A percentile compares a stretch with the other conserved stretches of the same genome.
Evolutionary conservation across 331 rosid genomes (phyloP).

Genomic region (Malus hybrid): DNA sequence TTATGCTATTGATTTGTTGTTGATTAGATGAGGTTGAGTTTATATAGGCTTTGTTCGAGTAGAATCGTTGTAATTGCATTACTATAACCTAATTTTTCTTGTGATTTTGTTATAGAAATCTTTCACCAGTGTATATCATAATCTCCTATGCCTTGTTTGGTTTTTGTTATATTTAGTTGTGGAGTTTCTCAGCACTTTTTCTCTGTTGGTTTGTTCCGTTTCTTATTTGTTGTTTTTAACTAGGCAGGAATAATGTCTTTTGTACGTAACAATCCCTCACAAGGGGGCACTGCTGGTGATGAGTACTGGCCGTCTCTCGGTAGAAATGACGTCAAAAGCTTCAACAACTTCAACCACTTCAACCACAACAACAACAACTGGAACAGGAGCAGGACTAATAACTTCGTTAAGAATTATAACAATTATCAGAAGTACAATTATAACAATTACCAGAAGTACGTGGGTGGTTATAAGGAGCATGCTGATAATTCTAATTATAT

Average conservation of each 20-base stretch:
- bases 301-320: conserved; percentile 40
- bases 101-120: not conserved
- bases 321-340: conserved; percentile 28
- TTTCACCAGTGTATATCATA: not conserved
- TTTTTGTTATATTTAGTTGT: not conserved
- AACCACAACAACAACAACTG: conserved; percentile 20
- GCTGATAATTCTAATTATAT: conserved; percentile 25
- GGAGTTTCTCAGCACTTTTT: not conserved
- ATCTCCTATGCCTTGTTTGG: not conserved
- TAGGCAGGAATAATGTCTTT: conserved; percentile 65
- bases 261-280: conserved; percentile 41
- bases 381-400: conserved; percentile 48
- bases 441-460: conserved; percentile 16
- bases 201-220: not conserved
- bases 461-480: conserved; percentile 27
- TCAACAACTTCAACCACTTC: not conserved
- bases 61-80: not conserved
- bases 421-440: no score
- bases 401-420: conserved; percentile 20
- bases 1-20: not conserved
- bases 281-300: conserved; percentile 37
- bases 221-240: not conserved
- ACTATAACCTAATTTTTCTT: not conserved
- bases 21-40: not conserved
- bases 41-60: not conserved